These are phyloP conservation scores for Penicillium sp. DNA, from an alignment of 2,329 filamentous ascomycete genomes.

Conservation along the genomic window DNA sequence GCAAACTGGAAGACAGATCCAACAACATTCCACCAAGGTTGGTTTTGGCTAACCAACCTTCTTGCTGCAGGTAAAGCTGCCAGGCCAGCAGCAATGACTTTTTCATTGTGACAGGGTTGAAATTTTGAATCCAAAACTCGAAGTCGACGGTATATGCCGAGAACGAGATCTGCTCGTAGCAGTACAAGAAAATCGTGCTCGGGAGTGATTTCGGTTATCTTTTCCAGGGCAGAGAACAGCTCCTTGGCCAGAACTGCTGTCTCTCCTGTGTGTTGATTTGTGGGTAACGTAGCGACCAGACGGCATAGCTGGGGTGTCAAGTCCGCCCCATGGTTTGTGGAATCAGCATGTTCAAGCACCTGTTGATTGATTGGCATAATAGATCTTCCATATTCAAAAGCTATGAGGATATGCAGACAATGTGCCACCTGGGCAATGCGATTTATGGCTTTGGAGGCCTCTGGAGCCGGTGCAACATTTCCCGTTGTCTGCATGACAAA, in stretches of 20 bases:
- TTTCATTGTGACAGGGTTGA: conserved; percentile 42
- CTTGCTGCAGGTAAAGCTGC: conserved; percentile 39
- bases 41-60: conserved; percentile 37
- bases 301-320: conserved; percentile 23
- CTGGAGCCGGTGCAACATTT: conserved; percentile 5
- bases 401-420: conserved; percentile 34
- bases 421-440: conserved; percentile 35
- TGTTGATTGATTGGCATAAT: conserved; percentile 29
- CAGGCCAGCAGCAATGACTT: conserved; percentile 41
- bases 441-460: conserved; percentile 24
- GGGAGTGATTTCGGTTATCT: conserved; percentile 14
- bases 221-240: conserved; percentile 12
- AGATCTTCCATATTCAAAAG: conserved; percentile 40
- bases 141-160: conserved; percentile 46
- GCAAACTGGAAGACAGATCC: conserved; percentile 49
- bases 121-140: conserved; percentile 44
- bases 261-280: conserved; percentile 3
- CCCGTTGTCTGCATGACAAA: conserved; percentile 22
- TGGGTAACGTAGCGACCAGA: conserved; percentile 18
- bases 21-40: conserved; percentile 51
- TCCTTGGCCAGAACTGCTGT: conserved; percentile 7
- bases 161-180: conserved; percentile 33
- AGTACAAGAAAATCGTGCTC: conserved; percentile 38
- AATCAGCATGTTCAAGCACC: conserved; percentile 10
- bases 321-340: conserved; percentile 12